Evolutionary conservation across 495 filamentous ascomycete genomes (phyloP), one percentile per base, ranked within the genome.

Genomic region (Evernia prunastri): DNA sequence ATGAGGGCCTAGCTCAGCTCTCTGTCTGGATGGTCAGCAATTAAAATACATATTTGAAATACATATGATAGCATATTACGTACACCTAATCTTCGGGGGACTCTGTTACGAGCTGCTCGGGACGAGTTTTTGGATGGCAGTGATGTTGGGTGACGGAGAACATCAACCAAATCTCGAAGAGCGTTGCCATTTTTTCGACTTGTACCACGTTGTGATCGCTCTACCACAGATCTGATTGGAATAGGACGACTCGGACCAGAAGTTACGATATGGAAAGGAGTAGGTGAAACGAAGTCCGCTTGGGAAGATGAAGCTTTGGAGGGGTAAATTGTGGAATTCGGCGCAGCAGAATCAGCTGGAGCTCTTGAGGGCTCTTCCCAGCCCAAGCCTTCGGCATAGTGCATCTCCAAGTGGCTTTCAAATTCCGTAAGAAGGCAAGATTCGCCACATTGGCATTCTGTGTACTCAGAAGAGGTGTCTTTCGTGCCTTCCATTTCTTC

Each of bases 401-500:
- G 91, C 57, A 92, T 75, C 70, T 92, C 88, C 43, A 91, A 74
- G 72, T 95, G 91, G 40, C 80, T 83, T 31, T 88, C 81, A 40
- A 94, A 73, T 65, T 90, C 85, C 4, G 75, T 70, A 18, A 82
- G 71, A 36, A 81, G 74, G 53, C 93, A 73, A 23, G 79, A 71
- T 69, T 96, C 89, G 27, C 86, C 87, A 72, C 91, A 96, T n/a
- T 88, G 84, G 67, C 92, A 96, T 57, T 85, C 78, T 49, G 85
- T 78, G 67, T 86, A 91, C 11, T 78, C 68, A 17, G 51, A 58
- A 35, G 56, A 53, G 29, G 54, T 66, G 49, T 69, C 70, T 27
- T 42, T 56, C 15, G 63, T 31, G 31, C 66, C 47, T 66, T 59
- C 63, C 58, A 51, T 54, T 27, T 70, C 29, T 62, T 63, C 53